phyloP scores from a whole-genome alignment of 306 rosid genomes.

The Purshia tridentata region DNA sequence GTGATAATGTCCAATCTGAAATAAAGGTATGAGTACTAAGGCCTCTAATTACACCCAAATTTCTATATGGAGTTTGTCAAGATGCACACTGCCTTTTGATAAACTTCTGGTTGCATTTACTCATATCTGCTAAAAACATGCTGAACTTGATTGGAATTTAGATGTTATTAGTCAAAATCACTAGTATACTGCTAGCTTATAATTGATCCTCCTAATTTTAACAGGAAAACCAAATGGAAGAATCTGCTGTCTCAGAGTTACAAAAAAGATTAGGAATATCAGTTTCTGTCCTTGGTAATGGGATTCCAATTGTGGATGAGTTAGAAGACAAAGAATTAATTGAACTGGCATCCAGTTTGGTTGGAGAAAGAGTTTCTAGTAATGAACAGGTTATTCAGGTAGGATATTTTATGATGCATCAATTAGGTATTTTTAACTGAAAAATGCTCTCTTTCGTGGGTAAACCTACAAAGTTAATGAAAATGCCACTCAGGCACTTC shows the following conservation, averaged over 20 bases:
- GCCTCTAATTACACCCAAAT: slow-evolving; percentile 7
- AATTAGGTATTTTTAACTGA: slow-evolving; percentile 18
- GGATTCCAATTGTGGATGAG: slow-evolving; percentile 60
- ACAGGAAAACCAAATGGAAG: slow-evolving; percentile 59
- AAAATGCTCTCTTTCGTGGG: not conserved
- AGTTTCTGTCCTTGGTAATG: slow-evolving; percentile 50
- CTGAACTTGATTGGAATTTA: not conserved
- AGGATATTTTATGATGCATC: slow-evolving; percentile 10
- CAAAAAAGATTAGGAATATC: slow-evolving; percentile 64
- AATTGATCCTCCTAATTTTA: not conserved
- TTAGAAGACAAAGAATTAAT: slow-evolving; percentile 68
- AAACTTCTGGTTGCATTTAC: not conserved
- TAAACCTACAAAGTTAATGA: not conserved
- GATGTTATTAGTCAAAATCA: not conserved
- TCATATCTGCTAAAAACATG: slow-evolving; percentile 1
- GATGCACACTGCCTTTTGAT: not conserved
- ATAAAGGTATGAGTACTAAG: slow-evolving; percentile 47
- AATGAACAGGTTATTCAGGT: slow-evolving; percentile 37
- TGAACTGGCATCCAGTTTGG: slow-evolving; percentile 60
- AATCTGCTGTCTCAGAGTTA: slow-evolving; percentile 63
- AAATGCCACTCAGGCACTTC: slow-evolving; percentile 65
- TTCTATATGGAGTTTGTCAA: not conserved
- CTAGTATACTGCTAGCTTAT: not conserved
- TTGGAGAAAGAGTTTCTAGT: slow-evolving; percentile 47
- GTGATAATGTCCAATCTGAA: slow-evolving; percentile 46